These are phyloP conservation scores for Coemansia sp. DNA, from an alignment of 192 early-diverging fungal species.

Conservation along the genomic window DNA sequence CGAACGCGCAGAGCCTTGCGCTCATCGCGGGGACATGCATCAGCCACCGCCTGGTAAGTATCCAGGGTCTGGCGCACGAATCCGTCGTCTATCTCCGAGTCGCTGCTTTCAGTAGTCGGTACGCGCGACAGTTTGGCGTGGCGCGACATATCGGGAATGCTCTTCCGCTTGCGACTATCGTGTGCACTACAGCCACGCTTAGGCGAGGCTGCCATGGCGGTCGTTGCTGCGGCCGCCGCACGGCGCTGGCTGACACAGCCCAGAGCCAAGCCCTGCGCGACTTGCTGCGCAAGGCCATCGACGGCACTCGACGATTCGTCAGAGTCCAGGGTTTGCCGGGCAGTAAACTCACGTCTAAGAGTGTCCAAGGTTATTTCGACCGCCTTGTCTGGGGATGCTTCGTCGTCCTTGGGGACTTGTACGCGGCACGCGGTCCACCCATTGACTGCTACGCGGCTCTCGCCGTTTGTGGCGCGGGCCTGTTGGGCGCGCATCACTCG, in stretches of 20 bases:
- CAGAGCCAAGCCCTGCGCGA: conserved; percentile 36
- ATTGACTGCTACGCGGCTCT: conserved; percentile 63
- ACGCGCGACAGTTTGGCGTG: conserved; percentile 48
- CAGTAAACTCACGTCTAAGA: conserved; percentile 32
- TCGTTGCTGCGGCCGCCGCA: conserved; percentile 32
- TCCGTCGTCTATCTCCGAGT: not conserved
- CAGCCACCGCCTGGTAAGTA: conserved; percentile 9
- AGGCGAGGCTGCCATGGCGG: not conserved
- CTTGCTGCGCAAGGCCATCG: conserved; percentile 43
- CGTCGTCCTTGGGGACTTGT: conserved; percentile 8
- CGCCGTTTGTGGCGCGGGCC: conserved; percentile 1
- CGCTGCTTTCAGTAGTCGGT: conserved; percentile 15
- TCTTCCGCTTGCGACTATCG: conserved; percentile 52
- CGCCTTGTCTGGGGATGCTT: not conserved
- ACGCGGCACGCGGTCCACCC: conserved; percentile 70
- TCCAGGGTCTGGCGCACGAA: not conserved
- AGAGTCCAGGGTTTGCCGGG: not conserved
- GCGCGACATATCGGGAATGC: conserved; percentile 53
- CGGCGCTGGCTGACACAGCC: conserved; percentile 39
- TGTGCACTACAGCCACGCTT: not conserved
- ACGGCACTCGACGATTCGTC: conserved; percentile 15
- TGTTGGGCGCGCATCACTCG: conserved; percentile 55
- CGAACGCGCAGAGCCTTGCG: conserved; percentile 31
- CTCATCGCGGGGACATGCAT: conserved; percentile 16
- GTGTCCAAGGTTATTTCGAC: conserved; percentile 37